Percentiles rank a stretch among this genome's conserved stretches.
These are phyloP conservation scores for Hypsizygus ulmarius DNA, from an alignment of 1,284 basidiomycete species.

Conservation along the genomic window DNA sequence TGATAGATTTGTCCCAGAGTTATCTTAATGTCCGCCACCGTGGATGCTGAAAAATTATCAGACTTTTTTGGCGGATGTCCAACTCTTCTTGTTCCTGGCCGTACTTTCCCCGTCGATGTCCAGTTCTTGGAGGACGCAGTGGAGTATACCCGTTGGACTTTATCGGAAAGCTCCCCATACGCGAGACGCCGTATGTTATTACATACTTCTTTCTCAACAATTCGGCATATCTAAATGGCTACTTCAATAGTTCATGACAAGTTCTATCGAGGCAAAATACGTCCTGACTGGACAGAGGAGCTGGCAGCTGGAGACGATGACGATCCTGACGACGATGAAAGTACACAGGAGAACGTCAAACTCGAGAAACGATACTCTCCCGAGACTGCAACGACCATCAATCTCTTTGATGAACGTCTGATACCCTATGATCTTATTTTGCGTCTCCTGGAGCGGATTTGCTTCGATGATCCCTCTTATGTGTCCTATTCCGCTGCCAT, in stretches of 20 bases:
- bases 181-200: conserved; percentile 62
- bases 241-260: conserved; percentile 49
- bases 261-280: conserved; percentile 60
- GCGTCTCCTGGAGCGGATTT: conserved; percentile 84
- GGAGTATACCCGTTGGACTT: conserved; percentile 82
- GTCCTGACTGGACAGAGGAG: conserved; percentile 77
- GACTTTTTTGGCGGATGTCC: conserved; percentile 91
- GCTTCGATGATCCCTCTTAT: conserved; percentile 63
- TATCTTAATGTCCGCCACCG: conserved; percentile 96
- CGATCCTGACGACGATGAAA: conserved; percentile 43
- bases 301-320: conserved; percentile 61
- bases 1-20: conserved; percentile 50
- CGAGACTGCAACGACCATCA: conserved; percentile 77
- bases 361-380: conserved; percentile 72
- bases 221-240: conserved; percentile 2
- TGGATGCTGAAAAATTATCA: conserved; percentile 95
- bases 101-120: conserved; percentile 95
- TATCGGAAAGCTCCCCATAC: conserved; percentile 85
- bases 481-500: conserved; percentile 75
- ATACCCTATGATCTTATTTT: conserved; percentile 92
- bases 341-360: conserved; percentile 47
- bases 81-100: conserved; percentile 85
- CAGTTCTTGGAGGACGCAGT: conserved; percentile 92
- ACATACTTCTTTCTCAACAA: background rate
- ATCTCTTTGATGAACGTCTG: conserved; percentile 84